Evolutionary conservation across 2,329 filamentous ascomycete species (phyloP).

Genomic region (Calonectria crousiana): DNA sequence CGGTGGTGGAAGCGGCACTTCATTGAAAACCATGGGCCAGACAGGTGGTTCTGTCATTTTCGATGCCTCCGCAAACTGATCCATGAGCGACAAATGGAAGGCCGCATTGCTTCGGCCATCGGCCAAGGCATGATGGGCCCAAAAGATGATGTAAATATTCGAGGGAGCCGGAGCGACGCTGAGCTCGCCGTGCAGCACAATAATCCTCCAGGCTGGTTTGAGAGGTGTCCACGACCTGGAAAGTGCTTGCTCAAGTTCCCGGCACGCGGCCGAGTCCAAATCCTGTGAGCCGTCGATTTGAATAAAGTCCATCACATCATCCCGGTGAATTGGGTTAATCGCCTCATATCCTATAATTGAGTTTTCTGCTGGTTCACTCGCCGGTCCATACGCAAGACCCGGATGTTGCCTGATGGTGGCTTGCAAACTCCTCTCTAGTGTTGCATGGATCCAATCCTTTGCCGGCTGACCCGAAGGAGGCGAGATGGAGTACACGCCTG

Average conservation of each 20-base stretch:
- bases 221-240: background rate
- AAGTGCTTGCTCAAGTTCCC: background rate
- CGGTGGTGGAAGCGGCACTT: background rate
- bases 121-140: constrained; percentile 27
- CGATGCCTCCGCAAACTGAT: background rate
- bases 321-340: background rate
- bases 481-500: constrained; percentile 4
- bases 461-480: background rate
- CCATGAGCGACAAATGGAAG: constrained; percentile 23
- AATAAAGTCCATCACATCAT: constrained; percentile 3
- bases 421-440: constrained; percentile 20
- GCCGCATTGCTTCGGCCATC: constrained; percentile 26
- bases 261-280: background rate
- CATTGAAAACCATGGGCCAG: constrained; percentile 21
- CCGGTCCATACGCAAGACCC: constrained; percentile 4
- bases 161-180: rapidly evolving
- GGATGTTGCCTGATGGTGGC: constrained; percentile 5
- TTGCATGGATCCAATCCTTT: background rate
- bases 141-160: constrained; percentile 19
- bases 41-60: rapidly evolving
- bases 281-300: background rate
- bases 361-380: background rate
- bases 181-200: background rate
- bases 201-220: constrained; percentile 25
- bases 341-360: background rate